Base-by-base conservation (phyloP, 2,329 filamentous ascomycete genomes). In the Claviceps purpurea region DNA sequence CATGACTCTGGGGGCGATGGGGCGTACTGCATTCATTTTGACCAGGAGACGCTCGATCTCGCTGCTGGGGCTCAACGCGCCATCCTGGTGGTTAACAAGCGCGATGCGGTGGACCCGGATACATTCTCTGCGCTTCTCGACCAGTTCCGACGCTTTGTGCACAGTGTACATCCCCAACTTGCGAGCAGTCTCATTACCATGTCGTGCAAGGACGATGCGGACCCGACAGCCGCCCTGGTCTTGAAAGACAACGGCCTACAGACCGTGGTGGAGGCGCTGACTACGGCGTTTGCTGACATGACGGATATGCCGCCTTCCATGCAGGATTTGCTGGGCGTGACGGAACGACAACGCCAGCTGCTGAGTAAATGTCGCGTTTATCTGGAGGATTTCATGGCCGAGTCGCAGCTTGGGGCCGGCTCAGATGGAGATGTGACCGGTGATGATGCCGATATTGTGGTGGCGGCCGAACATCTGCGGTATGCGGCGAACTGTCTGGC, bases 381-480 rank as follows among this genome's bases (percentile, higher is more conserved):
- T 63, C 76, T 98, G 1, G 76, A 85, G 48, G 77, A 81, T 22
- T 98, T 95, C 64, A 69, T 91, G 55, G 67, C 63, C 10, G 79
- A 84, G 61, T 78, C 82, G 14, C 62, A 64, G 47, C 59, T 61
- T 7, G 60, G 59, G 37, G 65, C 62, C 3, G 62, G 64, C 3
- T 67, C 62, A 4, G 59, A 61, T 34, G 10, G 3, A 34, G 30
- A 34, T 34, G 10, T 34, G 30, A 34, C 10, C 30, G 30, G 10
- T 34, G 30, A 34, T 11, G 83, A 87, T 38, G 73, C 85, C 7
- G 93, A 97, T 63, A 84, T 95, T 47, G 91, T 96, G 6, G 76
- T 95, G 26, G 90, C 89, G 11, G 93, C 93, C 0, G 93, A 98
- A 67, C 82, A 90, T 63, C 73, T 98, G 52, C 83, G 93, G 44